A percentile compares a stretch with the other conserved stretches of the same genome.
Conservation (phyloP, 805 yeast genomes). For the Jamesozyma spencerorum region DNA sequence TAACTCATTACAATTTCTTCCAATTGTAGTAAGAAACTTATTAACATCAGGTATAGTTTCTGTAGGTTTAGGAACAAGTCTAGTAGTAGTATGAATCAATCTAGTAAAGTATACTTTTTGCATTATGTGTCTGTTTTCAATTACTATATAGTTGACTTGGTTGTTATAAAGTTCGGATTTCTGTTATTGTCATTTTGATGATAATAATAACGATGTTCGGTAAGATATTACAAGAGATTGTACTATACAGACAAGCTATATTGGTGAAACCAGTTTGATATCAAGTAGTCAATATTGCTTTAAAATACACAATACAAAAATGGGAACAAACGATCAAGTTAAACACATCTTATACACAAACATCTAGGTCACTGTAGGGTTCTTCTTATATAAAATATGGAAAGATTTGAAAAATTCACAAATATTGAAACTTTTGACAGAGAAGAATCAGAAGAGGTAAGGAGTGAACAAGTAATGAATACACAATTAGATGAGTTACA, state of each 20-base stretch:
- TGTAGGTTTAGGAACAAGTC: conserved; percentile 42
- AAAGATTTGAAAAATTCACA: too few relatives aligned
- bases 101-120: neutral
- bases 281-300: too few relatives aligned
- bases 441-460: neutral
- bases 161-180: too few relatives aligned
- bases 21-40: conserved; percentile 68
- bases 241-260: too few relatives aligned
- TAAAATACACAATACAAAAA: too few relatives aligned
- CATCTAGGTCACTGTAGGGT: neutral
- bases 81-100: neutral
- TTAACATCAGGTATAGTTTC: conserved; percentile 54
- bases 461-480: conserved; percentile 9
- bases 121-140: neutral
- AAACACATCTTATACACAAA: neutral
- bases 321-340: too few relatives aligned
- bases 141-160: too few relatives aligned
- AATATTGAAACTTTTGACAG: neutral
- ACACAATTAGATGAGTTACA: conserved; percentile 71
- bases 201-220: too few relatives aligned
- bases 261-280: too few relatives aligned
- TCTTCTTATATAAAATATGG: neutral
- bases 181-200: neutral
- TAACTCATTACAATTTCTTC: conserved; percentile 63
- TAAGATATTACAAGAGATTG: too few relatives aligned